phyloP scores from a whole-genome alignment of 225 moss, liverwort and hornwort species.

The Climacium dendroides region DNA sequence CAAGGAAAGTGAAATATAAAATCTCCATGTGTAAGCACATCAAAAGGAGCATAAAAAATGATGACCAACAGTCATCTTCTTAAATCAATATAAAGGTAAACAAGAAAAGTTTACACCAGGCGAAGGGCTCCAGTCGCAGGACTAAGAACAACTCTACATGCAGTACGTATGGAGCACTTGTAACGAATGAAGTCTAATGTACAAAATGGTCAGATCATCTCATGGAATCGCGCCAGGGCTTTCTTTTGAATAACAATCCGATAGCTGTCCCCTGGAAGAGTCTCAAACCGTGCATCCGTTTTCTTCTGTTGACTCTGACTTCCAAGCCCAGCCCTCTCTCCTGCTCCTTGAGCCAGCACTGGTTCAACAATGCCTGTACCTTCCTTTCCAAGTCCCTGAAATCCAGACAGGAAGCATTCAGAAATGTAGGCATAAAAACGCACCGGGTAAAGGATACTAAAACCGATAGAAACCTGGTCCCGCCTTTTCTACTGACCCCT shows the following conservation, averaged over 20 bases:
- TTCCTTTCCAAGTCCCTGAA: conserved; percentile 94
- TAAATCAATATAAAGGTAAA: conserved; percentile 32
- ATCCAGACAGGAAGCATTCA: not conserved
- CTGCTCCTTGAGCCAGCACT: conserved; percentile 79
- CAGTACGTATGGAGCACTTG: not conserved
- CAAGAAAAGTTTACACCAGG: conserved; percentile 32
- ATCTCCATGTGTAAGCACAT: not conserved
- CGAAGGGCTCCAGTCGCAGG: not conserved
- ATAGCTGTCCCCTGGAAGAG: conserved; percentile 96
- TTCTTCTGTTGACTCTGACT: conserved; percentile 84
- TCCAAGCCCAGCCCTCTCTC: conserved; percentile 92
- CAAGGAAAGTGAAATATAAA: not conserved
- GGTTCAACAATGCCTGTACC: conserved; percentile 97
- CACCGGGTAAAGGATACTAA: not conserved
- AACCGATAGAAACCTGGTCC: not conserved
- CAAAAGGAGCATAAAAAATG: not conserved
- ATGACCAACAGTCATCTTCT: conserved; percentile 13
- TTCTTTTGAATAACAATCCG: conserved; percentile 99
- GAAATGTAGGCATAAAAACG: not conserved
- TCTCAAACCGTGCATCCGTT: conserved; percentile 85
- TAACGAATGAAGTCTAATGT: not conserved
- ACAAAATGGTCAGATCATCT: conserved; percentile 66
- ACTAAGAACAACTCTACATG: not conserved
- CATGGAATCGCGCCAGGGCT: conserved; percentile 93
- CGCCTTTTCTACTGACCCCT: not conserved